Evolutionary conservation across 1,284 basidiomycete genomes (phyloP).

Genomic region (Cryptococcus sp.): DNA sequence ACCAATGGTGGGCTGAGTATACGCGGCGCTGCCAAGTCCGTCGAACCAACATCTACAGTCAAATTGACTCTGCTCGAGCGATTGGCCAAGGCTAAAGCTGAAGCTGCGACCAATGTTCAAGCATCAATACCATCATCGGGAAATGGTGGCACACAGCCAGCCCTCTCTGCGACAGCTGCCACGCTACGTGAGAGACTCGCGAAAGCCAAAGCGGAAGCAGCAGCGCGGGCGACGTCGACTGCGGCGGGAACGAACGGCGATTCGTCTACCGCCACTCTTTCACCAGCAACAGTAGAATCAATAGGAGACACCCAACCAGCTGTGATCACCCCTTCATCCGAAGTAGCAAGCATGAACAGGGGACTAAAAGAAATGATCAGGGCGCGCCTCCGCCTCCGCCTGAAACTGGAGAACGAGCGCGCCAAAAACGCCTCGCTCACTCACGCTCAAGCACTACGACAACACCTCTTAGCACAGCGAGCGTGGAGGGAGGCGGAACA

Average conservation of each 20-base stretch:
- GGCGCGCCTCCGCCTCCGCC: constrained; percentile 25
- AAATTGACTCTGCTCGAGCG: constrained; percentile 25
- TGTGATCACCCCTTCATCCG: too few species aligned
- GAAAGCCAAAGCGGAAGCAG: constrained; percentile 33
- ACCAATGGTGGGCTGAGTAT: constrained; percentile 17
- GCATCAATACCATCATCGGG: neutral
- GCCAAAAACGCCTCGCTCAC: constrained; percentile 13
- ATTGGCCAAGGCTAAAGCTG: constrained; percentile 33
- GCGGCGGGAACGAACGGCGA: neutral
- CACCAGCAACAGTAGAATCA: too few species aligned
- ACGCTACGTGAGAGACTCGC: constrained; percentile 22
- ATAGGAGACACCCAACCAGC: too few species aligned
- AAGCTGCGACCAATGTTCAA: constrained; percentile 10
- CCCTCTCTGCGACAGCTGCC: neutral
- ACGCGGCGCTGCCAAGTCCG: constrained; percentile 24
- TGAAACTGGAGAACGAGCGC: constrained; percentile 34
- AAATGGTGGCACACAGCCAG: neutral
- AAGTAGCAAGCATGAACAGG: too few species aligned
- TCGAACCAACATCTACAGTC: neutral
- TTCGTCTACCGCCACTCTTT: neutral
- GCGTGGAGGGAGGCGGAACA: constrained; percentile 23
- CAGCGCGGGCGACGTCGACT: neutral
- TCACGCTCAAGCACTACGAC: constrained; percentile 28
- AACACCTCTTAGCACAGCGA: constrained; percentile 22
- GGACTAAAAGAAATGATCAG: constrained; percentile 14